Base-by-base conservation (phyloP, 2,329 filamentous ascomycete genomes). In the Juglanconis juglandina region DNA sequence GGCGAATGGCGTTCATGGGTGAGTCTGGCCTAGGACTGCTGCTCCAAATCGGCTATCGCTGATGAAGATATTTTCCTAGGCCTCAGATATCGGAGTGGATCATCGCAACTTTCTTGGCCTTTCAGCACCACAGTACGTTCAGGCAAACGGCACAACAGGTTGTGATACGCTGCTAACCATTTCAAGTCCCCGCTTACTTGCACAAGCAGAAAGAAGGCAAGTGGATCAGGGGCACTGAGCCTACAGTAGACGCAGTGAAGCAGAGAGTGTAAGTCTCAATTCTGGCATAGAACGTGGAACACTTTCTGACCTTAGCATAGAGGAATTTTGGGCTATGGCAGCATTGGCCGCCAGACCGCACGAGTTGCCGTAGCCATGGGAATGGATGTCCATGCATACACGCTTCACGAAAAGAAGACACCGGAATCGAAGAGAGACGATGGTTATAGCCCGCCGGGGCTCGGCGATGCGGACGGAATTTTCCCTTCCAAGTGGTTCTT, bases 331-430 rank as follows among this genome's bases (percentile, higher is more conserved):
- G 81, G 82, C 7, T 85, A 85, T 63, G 81, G 82, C 13, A 75
- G 74, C 56, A 84, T 85, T 56, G 82, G 82, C 8, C 75, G 82
- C 0, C 81, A 85, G 60, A 75, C 75, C 4, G 82, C 81, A 3
- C 78, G 80, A 8, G 79, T 91, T 3, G 83, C 83, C 10, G 79
- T 78, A 13, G 87, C 87, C 2, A 72, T 91, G 67, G 90, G 90
- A 17, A 87, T 91, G 81, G 79, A 85, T 34, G 83, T 94, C 0
- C 79, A 92, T 69, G 90, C 90, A 1, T 92, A 89, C 75, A 94
- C 90, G 0, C 86, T 89, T 0, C 84, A 84, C 33, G 83, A 88
- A 1, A 86, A 88, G n/a, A 71, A 77, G 8, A 91, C 89, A 0
- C 81, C 86, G 0, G 86, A 87, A 58, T 88, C 86, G 1, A 82